A percentile compares a stretch with the other conserved stretches of the same genome.
phyloP scores from a whole-genome alignment of 2,329 filamentous ascomycete species.

The Aspergillus transmontanensis region DNA sequence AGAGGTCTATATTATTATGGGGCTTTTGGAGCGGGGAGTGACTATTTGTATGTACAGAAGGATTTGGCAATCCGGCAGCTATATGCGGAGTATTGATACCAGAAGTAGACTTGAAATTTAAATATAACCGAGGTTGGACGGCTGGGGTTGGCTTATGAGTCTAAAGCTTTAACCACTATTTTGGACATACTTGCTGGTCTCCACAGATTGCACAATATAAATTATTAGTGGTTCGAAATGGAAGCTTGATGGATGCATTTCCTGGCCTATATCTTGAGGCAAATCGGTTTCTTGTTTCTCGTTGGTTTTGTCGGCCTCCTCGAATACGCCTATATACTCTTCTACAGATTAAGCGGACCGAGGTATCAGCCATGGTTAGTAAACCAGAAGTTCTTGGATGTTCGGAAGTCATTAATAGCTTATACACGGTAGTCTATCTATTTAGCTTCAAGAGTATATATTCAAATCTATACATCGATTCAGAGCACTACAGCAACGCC shows the following conservation, averaged over 20 bases:
- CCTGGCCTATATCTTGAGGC: too few species aligned
- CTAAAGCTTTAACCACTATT: neutral
- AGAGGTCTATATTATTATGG: neutral
- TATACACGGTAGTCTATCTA: neutral
- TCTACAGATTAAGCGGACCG: neutral
- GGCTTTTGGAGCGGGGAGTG: neutral
- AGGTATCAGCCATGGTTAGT: neutral
- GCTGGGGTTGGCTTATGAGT: neutral
- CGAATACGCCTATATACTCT: too few species aligned
- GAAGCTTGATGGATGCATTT: neutral
- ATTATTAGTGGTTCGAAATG: neutral
- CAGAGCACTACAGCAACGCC: neutral
- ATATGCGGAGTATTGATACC: too few species aligned
- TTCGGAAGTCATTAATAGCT: neutral
- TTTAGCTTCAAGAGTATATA: neutral
- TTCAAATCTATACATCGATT: neutral
- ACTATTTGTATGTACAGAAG: neutral
- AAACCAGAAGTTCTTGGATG: neutral
- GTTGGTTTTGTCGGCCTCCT: neutral
- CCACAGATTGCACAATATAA: neutral
- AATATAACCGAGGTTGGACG: conserved; percentile 15
- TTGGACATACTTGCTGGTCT: neutral
- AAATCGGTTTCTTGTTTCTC: neutral
- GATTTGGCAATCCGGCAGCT: too few species aligned
- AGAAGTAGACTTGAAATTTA: neutral